Evolutionary conservation across 192 early-diverging fungal genomes (phyloP), one percentile per base, ranked within the genome.

Genomic region (Phlyctochytrium arcticum): DNA sequence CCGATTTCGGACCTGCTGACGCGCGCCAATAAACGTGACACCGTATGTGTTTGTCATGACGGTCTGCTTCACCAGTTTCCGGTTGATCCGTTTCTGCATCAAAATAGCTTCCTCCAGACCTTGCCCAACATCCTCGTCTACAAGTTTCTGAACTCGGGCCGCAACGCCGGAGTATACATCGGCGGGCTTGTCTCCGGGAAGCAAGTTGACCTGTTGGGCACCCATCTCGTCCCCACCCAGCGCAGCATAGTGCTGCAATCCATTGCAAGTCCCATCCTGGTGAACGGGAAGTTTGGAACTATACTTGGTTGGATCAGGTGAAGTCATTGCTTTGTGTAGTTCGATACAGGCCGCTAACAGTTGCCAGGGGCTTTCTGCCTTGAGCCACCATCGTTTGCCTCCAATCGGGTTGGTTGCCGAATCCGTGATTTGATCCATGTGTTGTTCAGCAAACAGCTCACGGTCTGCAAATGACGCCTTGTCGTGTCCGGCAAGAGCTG

Each of bases 41-140:
- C 96, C 96, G 49, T 99, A 99, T 4, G 95, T 94, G 69, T 95
- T 96, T 50, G 96, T 99, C 96, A 99, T 99, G 63, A 99, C 95
- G 0, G 96, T 95, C 66, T 99, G 94, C 78, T 99, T 99, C 54
- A 99, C 92, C 36, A 99, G 84, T 78, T 96, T 96, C 50, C 96
- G 88, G 8, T 83, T 89, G 42, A 99, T 78, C 58, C 83, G 83
- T 60, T 80, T 83, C 27, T 78, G 58, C 61, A 95, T 78, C 3
- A 89, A 67, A 58, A 80, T 10, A 4, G 93, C 93, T 54, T 77
- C 66, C 32, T 68, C 62, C 19, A 87, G 73, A n/a, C 86, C 91
- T 3, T 62, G 60, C 3, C 70, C 77, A 24, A 84, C 87, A 53
- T 89, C 90, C 57, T 80, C 70, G 48, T 92, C 80, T 1, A 99